A percentile compares a stretch with the other conserved stretches of the same genome.
These are phyloP conservation scores for Nakazawaea ishiwadae DNA, from an alignment of 805 yeast species.

Conservation along the genomic window DNA sequence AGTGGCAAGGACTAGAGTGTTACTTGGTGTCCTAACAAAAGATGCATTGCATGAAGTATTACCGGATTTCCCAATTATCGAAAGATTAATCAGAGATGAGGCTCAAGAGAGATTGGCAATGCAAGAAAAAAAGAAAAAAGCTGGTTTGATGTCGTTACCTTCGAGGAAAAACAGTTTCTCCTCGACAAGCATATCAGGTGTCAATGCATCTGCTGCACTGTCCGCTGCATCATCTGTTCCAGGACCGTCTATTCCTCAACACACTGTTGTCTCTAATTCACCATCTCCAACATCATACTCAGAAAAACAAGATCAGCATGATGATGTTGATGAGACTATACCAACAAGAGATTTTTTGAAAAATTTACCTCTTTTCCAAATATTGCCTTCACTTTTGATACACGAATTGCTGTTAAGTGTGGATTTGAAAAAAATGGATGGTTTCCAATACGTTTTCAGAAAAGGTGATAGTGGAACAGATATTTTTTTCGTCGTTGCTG, in stretches of 20 bases:
- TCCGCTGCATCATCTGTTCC: constrained; percentile 29
- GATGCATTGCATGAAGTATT: constrained; percentile 57
- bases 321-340: constrained; percentile 47
- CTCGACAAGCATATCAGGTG: constrained; percentile 12
- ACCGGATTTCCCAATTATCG: constrained; percentile 59
- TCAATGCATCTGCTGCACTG: constrained; percentile 26
- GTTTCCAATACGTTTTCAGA: constrained; percentile 56
- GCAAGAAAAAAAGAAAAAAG: constrained; percentile 56
- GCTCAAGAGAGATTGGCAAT: constrained; percentile 73
- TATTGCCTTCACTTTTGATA: constrained; percentile 52
- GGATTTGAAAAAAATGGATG: constrained; percentile 46
- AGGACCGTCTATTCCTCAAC: constrained; percentile 37
- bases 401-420: constrained; percentile 63
- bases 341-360: constrained; percentile 48
- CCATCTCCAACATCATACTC: too few relatives aligned
- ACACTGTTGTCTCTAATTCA: too few relatives aligned
- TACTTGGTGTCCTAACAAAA: constrained; percentile 64
- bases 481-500: constrained; percentile 61
- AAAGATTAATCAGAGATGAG: constrained; percentile 67
- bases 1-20: constrained; percentile 60
- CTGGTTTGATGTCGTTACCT: constrained; percentile 28
- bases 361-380: constrained; percentile 52
- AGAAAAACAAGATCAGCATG: constrained; percentile 13
- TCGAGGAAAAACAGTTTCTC: constrained; percentile 14
- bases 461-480: constrained; percentile 61